Evolutionary conservation across 306 rosid genomes (phyloP), one percentile per base, ranked within the genome.

Genomic region (Albizia julibrissin): DNA sequence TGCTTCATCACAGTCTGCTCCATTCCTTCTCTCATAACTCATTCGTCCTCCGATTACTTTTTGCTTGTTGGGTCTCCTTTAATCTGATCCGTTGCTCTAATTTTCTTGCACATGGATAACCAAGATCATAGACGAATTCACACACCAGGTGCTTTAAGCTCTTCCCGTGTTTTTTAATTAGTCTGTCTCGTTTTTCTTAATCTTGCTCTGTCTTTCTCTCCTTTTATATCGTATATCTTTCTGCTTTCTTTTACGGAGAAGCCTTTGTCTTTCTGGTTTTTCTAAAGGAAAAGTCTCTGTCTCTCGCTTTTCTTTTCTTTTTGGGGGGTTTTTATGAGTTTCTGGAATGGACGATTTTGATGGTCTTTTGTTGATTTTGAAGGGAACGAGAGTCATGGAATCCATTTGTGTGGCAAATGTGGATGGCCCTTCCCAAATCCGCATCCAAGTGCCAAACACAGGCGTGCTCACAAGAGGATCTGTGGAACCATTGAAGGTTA

Each of bases 401-500:
- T 83, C 27, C 77, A 83, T 79, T 74, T 90, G 46, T 92, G 98
- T 74, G 74, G 33, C 80, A 89, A 87, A 85, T 91, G 98, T 85
- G 92, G 97, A 59, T 89, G 93, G 92, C 84, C 87, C 43, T 93
- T 81, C 27, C 92, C 97, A 14, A 91, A 89, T 47, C 86, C 88
- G 46, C 94, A 91, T 80, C 93, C 98, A 19, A 91, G 93, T 84
- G 85, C 94, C 16, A 89, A 72, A 62, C 93, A 76, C 15, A 85
- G 97, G 79, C 92, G 93, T n/a, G 90, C 94, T 26, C 97, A 90
- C 72, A 91, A 86, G 93, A 93, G 79, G 94, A 90, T 93, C 87
- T 95, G 99, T 80, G 99, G 99, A 84, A 89, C 89, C 68, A 29
- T 92, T 73, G 88, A 95, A 66, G 96, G 99, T 39, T 88, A 86